Evolutionary conservation across 441 rosid species (phyloP).

Genomic region (Croton setiger): DNA sequence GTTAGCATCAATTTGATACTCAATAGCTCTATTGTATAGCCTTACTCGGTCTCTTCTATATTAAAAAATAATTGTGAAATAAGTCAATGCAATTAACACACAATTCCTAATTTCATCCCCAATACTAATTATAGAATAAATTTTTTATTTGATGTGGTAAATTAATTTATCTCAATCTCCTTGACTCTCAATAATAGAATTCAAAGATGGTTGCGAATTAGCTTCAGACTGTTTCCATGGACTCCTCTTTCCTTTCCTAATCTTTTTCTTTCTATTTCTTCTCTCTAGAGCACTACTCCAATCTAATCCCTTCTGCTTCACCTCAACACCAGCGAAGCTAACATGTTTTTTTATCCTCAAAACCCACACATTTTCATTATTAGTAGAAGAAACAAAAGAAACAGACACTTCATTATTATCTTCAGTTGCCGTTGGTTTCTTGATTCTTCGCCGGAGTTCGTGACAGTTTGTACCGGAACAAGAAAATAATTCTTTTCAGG

Average conservation of each 20-base stretch:
- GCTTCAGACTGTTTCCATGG: neutral
- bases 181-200: slow-evolving; percentile 25
- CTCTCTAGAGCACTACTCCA: neutral
- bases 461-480: slow-evolving; percentile 34
- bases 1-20: too few species aligned
- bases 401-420: neutral
- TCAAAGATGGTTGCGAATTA: slow-evolving; percentile 41
- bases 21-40: too few species aligned
- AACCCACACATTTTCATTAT: neutral
- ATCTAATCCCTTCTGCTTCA: slow-evolving; percentile 15
- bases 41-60: too few species aligned
- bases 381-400: neutral
- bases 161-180: neutral
- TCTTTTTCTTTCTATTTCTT: neutral
- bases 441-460: slow-evolving; percentile 34
- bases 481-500: slow-evolving; percentile 39
- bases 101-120: too few species aligned
- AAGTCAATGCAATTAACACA: too few species aligned
- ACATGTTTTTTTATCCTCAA: slow-evolving; percentile 26
- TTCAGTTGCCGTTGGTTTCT: slow-evolving; percentile 18
- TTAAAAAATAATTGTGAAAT: too few species aligned
- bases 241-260: slow-evolving; percentile 12
- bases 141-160: too few species aligned
- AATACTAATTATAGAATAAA: too few species aligned
- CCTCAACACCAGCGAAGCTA: slow-evolving; percentile 32